Conservation (phyloP, 73 alveolate species). For the Halteria grandinella region DNA sequence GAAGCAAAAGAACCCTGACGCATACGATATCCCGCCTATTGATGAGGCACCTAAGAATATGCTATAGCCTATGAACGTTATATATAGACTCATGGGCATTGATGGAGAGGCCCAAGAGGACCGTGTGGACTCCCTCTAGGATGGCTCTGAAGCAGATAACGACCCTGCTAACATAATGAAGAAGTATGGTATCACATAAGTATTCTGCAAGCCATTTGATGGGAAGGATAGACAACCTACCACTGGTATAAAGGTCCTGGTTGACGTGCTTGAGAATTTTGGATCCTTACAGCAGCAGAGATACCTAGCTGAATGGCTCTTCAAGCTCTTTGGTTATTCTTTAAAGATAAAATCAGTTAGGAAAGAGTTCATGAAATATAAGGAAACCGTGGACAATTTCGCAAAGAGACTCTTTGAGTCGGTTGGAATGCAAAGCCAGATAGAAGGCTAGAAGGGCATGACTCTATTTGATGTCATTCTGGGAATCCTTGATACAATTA, state of each 20-base stretch:
- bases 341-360: slow-evolving; percentile 55
- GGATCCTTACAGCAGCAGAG: slow-evolving; percentile 2
- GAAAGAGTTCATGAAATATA: slow-evolving; percentile 1
- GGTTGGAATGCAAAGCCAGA: slow-evolving; percentile 35
- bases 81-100: slow-evolving; percentile 64
- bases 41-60: slow-evolving; percentile 33
- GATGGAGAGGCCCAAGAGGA: slow-evolving; percentile 80
- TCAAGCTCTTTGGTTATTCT: slow-evolving; percentile 28
- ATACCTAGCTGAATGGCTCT: slow-evolving; percentile 51
- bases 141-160: slow-evolving; percentile 7
- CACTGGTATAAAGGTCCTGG: slow-evolving; percentile 24
- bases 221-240: not conserved
- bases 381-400: slow-evolving; percentile 20
- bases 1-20: slow-evolving; percentile 55
- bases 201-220: not conserved
- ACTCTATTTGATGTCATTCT: slow-evolving; percentile 31
- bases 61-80: slow-evolving; percentile 54
- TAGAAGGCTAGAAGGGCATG: slow-evolving; percentile 13
- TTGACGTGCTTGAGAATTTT: not conserved
- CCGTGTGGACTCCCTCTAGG: slow-evolving; percentile 61
- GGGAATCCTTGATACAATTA: slow-evolving; percentile 7
- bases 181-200: slow-evolving; percentile 48
- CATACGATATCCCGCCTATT: slow-evolving; percentile 20
- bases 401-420: slow-evolving; percentile 51
- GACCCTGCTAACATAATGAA: slow-evolving; percentile 57